Base-by-base conservation (phyloP, 2,329 filamentous ascomycete species). In the Epicoccum nigrum region DNA sequence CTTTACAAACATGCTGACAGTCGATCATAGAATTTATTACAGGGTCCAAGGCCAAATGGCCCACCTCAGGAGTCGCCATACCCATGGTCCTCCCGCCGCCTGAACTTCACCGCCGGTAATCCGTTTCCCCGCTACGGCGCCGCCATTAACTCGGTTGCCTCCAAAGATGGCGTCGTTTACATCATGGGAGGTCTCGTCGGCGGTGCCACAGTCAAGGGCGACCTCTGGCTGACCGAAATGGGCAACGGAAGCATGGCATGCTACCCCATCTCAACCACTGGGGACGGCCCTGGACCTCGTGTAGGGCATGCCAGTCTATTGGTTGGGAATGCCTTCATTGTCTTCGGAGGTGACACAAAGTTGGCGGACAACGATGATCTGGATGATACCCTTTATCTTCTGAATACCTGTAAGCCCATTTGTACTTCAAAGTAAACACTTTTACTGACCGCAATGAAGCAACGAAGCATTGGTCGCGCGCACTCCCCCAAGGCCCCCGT, bases 281-380 rank as follows among this genome's bases (percentile, higher is more conserved):
- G 92, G 16, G 94, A 99, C 74, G 94, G 94, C 0, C 95, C 94
- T 1, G 92, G 94, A 4, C 94, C 95, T 1, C 85, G 94, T 77
- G 94, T 99, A 44, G 94, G 94, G 3, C 94, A 99, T 76, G 83
- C 93, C 16, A 95, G 92, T 79, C 79, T 99, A 66, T 81, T 99
- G 13, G 94, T 99, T 45, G 95, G 95, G 51, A 99, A 99, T 74
- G 94, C 94, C 0, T 99, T 97, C 72, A 99, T 99, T 63, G 94
- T 99, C 11, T 99, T 97, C 69, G 95, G 94, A 41, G 94, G 94
- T 69, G 95, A 99, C 73, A 99, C 94, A 43, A 99, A 99, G 75
- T 88, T 96, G 70, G 92, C 97, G 47, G 94, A 97, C 68, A 85
- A 86, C 25, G 94, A 99, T 74, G 82, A 90, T 40, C 79, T 99